phyloP scores from a whole-genome alignment of 768 basidiomycete species.

The Amylocystis lapponica region DNA sequence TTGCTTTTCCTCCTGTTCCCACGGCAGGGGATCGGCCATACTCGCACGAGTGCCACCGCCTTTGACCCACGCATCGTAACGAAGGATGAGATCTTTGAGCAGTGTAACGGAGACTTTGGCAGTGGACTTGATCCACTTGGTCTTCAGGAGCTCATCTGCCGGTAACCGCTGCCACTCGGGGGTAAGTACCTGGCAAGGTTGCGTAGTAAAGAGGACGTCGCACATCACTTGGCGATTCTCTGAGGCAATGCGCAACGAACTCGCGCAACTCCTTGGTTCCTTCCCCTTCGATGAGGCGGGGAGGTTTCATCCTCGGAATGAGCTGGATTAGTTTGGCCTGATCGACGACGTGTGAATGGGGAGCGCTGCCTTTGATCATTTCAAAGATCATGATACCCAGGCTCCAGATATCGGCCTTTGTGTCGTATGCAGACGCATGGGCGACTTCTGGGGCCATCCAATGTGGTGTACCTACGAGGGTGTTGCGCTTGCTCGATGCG shows the following conservation, averaged over 20 bases:
- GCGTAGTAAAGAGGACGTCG: slow-evolving; percentile 12
- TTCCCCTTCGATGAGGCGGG: slow-evolving; percentile 68
- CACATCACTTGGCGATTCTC: slow-evolving; percentile 77
- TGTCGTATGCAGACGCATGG: slow-evolving; percentile 87
- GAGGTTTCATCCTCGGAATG: slow-evolving; percentile 81
- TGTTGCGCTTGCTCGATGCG: slow-evolving; percentile 86
- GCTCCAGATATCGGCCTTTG: slow-evolving; percentile 98
- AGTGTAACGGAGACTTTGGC: slow-evolving; percentile 60
- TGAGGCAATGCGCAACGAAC: slow-evolving; percentile 78
- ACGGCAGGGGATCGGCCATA: slow-evolving; percentile 63
- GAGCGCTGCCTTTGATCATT: slow-evolving; percentile 94
- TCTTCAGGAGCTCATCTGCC: slow-evolving; percentile 83
- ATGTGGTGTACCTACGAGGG: slow-evolving; percentile 94
- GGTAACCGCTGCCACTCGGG: slow-evolving; percentile 56
- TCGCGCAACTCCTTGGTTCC: slow-evolving; percentile 85
- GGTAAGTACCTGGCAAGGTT: background rate
- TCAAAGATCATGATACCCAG: slow-evolving; percentile 94
- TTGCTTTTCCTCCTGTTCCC: slow-evolving; percentile 62
- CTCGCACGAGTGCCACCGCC: slow-evolving; percentile 71
- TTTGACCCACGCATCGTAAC: slow-evolving; percentile 68
- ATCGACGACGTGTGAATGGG: slow-evolving; percentile 80
- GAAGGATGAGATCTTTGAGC: slow-evolving; percentile 75
- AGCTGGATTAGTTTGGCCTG: slow-evolving; percentile 83
- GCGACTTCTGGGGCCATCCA: slow-evolving; percentile 99
- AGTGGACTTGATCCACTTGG: slow-evolving; percentile 84